Evolutionary conservation across 2,329 filamentous ascomycete species (phyloP).

Genomic region (Xylariaceae sp.): DNA sequence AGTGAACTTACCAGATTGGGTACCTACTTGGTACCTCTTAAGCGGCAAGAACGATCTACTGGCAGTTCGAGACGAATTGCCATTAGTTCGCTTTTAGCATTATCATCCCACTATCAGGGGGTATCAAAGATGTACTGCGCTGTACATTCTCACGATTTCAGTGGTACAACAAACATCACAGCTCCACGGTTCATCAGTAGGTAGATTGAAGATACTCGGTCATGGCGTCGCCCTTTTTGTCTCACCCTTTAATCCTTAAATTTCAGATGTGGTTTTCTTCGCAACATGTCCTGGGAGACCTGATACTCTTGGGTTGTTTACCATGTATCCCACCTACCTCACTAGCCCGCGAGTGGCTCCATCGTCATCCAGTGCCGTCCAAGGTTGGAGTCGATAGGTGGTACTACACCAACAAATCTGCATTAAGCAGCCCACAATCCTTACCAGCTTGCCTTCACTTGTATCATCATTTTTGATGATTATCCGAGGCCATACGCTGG

Average conservation of each 20-base stretch:
- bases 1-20: background rate
- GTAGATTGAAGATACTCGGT: too few relatives aligned
- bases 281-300: too few relatives aligned
- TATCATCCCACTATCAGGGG: background rate
- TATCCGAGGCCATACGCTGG: background rate
- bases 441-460: constrained; percentile 7
- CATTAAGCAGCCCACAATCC: constrained; percentile 16
- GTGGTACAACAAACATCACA: too few relatives aligned
- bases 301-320: too few relatives aligned
- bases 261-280: too few relatives aligned
- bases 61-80: background rate
- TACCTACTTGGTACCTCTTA: too few relatives aligned
- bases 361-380: constrained; percentile 1
- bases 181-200: too few relatives aligned
- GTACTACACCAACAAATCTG: constrained; percentile 12
- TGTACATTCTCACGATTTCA: too few relatives aligned
- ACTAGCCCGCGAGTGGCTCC: constrained; percentile 7
- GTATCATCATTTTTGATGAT: constrained; percentile 2
- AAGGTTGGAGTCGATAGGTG: background rate
- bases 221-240: too few relatives aligned
- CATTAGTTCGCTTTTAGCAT: background rate
- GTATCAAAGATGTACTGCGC: too few relatives aligned
- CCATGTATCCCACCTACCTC: too few relatives aligned
- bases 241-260: too few relatives aligned
- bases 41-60: background rate